Evolutionary conservation across 805 yeast species (phyloP).

Genomic region (Wickerhamiella cacticola): DNA sequence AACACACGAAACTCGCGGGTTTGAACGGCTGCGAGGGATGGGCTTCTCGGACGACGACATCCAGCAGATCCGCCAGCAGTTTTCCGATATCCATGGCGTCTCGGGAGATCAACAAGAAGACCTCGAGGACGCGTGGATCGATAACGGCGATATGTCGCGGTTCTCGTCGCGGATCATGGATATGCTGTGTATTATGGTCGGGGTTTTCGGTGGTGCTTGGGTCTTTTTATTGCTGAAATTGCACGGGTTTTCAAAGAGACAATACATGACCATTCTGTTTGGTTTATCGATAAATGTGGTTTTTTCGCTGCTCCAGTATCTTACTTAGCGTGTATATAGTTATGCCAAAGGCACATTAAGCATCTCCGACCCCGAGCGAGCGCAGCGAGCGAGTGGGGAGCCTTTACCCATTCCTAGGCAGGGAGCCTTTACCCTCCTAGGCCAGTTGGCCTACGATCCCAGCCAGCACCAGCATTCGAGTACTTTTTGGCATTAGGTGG

Average conservation of each 20-base stretch:
- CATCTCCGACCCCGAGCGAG: too few species aligned
- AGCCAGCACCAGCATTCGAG: too few species aligned
- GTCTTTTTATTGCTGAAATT: constrained; percentile 43
- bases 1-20: constrained; percentile 64
- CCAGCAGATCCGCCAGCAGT: constrained; percentile 58
- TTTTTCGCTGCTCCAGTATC: constrained; percentile 1
- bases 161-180: constrained; percentile 1
- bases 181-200: constrained; percentile 41
- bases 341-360: too few species aligned
- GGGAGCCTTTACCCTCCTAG: too few species aligned
- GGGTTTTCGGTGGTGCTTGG: constrained; percentile 63
- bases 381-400: too few species aligned
- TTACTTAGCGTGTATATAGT: constrained; percentile 1
- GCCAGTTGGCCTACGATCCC: too few species aligned
- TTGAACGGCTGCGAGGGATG: constrained; percentile 69
- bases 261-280: background rate
- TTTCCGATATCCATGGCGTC: constrained; percentile 52
- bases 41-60: constrained; percentile 78
- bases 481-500: too few species aligned
- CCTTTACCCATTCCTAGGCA: too few species aligned
- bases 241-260: background rate
- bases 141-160: constrained; percentile 47
- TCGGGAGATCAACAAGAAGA: constrained; percentile 23
- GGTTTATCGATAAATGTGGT: constrained; percentile 7
- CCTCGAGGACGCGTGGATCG: constrained; percentile 81